Conservation (phyloP, 139 green algal species). For the Chlorella sp. region DNA sequence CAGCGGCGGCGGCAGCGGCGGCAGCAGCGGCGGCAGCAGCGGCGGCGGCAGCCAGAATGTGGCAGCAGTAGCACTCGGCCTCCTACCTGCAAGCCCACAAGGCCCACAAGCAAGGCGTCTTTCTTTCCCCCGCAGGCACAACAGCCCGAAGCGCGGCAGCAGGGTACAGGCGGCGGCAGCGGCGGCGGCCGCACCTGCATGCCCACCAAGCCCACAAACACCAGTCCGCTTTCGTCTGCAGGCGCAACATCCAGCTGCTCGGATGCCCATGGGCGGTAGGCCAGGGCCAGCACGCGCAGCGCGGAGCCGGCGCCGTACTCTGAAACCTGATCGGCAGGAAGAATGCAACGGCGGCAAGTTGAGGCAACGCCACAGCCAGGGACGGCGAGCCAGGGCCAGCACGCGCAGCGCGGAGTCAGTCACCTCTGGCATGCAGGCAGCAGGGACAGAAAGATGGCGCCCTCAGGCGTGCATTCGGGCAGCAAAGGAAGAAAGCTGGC, state of each 20-base stretch:
- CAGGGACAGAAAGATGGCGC: no score
- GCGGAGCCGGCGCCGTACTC: constrained; percentile 65
- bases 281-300: constrained; percentile 89
- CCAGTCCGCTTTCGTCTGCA: constrained; percentile 68
- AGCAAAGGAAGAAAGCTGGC: no score
- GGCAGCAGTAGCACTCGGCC: no score
- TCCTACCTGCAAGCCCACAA: no score
- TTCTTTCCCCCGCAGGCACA: no score
- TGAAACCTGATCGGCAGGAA: constrained; percentile 24
- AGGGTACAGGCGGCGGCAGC: neutral
- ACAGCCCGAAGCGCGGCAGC: no score
- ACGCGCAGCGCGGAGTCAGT: neutral
- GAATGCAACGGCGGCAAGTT: neutral
- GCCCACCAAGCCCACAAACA: constrained; percentile 84
- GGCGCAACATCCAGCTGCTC: constrained; percentile 39
- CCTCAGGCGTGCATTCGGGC: no score
- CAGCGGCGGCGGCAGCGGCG: neutral
- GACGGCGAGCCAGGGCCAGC: neutral
- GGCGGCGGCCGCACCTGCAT: constrained; percentile 53
- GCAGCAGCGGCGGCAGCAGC: no score
- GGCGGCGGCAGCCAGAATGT: no score
- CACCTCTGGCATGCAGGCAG: neutral
- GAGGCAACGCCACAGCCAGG: no score
- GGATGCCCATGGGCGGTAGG: constrained; percentile 58
- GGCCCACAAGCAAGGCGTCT: no score